Evolutionary conservation across 257 asterid species (phyloP).

Genomic region (Rauvolfia tetraphylla): DNA sequence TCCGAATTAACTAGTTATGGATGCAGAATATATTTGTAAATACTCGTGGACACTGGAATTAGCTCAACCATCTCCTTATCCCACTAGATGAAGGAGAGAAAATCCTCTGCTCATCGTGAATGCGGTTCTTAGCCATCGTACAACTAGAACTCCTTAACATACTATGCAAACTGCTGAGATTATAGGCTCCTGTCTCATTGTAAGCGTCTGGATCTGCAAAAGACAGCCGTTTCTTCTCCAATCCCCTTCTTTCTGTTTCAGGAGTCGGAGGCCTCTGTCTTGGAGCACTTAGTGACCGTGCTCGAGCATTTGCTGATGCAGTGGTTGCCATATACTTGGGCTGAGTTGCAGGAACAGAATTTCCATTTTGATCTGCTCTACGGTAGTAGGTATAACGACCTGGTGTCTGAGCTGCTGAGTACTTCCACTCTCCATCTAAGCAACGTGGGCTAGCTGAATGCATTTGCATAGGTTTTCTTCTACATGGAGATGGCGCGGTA

Average conservation of each 20-base stretch:
- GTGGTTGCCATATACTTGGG: constrained; percentile 81
- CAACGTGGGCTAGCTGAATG: constrained; percentile 38
- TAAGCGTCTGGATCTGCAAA: constrained; percentile 32
- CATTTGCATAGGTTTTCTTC: constrained; percentile 26
- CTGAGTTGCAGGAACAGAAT: constrained; percentile 24
- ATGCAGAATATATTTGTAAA: background rate
- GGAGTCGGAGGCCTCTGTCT: constrained; percentile 56
- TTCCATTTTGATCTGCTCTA: constrained; percentile 31
- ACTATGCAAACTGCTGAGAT: background rate
- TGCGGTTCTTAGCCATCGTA: background rate
- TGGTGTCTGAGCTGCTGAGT: constrained; percentile 39
- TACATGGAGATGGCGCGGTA: constrained; percentile 34
- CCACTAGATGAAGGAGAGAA: constrained; percentile 6
- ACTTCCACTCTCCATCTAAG: constrained; percentile 20
- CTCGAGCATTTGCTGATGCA: constrained; percentile 69
- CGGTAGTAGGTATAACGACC: constrained; percentile 28
- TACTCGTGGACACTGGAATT: background rate
- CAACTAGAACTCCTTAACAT: constrained; percentile 4
- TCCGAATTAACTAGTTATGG: background rate
- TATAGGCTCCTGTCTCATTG: constrained; percentile 4
- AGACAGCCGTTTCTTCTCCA: constrained; percentile 56
- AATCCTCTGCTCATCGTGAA: background rate
- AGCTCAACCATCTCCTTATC: constrained; percentile 8
- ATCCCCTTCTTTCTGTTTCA: constrained; percentile 27
- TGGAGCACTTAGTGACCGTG: constrained; percentile 58